Conservation (phyloP, 2,329 filamentous ascomycete genomes). For the Tolypocladium pustulatum region DNA sequence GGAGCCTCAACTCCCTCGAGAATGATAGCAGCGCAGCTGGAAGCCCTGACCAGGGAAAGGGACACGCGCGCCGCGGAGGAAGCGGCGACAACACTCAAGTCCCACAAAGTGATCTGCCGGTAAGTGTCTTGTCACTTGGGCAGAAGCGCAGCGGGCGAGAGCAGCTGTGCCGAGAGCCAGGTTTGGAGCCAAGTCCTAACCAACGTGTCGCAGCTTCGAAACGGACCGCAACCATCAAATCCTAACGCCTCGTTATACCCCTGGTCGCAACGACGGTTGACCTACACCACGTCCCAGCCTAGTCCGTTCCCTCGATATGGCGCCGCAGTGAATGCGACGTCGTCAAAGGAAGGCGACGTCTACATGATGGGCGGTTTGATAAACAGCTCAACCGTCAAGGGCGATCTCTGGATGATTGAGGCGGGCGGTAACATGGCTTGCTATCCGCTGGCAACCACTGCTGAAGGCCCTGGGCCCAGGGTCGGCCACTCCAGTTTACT, state of each 20-base stretch:
- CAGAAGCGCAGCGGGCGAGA: background rate
- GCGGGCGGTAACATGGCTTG: constrained; percentile 79
- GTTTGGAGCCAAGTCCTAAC: constrained; percentile 4
- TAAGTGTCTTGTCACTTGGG: constrained; percentile 18
- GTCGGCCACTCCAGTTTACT: constrained; percentile 90
- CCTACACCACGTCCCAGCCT: constrained; percentile 69
- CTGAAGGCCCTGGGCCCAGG: constrained; percentile 87
- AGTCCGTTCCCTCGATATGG: constrained; percentile 95
- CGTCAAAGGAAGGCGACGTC: constrained; percentile 93
- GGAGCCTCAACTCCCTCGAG: constrained; percentile 64
- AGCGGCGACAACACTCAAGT: constrained; percentile 35
- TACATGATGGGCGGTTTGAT: constrained; percentile 97
- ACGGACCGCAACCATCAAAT: constrained; percentile 36
- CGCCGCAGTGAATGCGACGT: constrained; percentile 83
- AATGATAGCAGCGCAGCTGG: constrained; percentile 39
- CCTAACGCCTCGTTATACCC: constrained; percentile 80
- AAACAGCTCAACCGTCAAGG: constrained; percentile 90
- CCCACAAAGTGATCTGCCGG: constrained; percentile 25
- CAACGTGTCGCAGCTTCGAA: constrained; percentile 36
- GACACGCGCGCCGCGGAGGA: constrained; percentile 43
- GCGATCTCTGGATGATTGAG: constrained; percentile 96
- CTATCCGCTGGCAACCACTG: constrained; percentile 82
- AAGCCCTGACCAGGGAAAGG: constrained; percentile 57
- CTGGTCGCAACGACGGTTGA: constrained; percentile 85
- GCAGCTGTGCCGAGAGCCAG: background rate